These are phyloP conservation scores for Microstroma glucosiphilum DNA, from an alignment of 1,284 basidiomycete genomes.

Conservation along the genomic window DNA sequence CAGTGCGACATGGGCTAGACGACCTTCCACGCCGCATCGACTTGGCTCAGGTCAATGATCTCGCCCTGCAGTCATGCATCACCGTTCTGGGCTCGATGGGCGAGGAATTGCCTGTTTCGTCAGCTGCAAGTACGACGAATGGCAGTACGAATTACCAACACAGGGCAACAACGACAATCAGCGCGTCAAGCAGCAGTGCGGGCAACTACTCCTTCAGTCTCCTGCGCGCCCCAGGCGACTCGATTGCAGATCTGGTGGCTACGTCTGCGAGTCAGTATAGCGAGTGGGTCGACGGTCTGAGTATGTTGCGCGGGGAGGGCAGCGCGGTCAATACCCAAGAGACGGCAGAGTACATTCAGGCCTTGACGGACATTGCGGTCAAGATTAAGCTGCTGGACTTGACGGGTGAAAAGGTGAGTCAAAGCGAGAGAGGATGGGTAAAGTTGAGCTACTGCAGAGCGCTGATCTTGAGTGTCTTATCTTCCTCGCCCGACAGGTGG, in stretches of 20 bases:
- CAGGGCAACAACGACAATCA: neutral
- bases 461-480: no score
- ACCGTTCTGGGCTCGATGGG: neutral
- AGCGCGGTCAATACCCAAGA: constrained; percentile 32
- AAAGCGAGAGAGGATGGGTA: neutral
- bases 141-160: neutral
- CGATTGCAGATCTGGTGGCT: constrained; percentile 78
- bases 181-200: neutral
- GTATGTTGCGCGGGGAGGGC: constrained; percentile 57
- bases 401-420: constrained; percentile 23
- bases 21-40: constrained; percentile 68
- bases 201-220: constrained; percentile 28
- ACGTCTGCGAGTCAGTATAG: constrained; percentile 77
- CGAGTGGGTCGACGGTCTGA: constrained; percentile 93
- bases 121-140: neutral
- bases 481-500: constrained; percentile 52
- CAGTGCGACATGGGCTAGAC: constrained; percentile 71
- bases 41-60: constrained; percentile 46
- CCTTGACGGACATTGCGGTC: constrained; percentile 81
- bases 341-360: constrained; percentile 42
- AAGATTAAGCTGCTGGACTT: constrained; percentile 77
- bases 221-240: constrained; percentile 29
- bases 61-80: constrained; percentile 13
- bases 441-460: no score
- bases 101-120: neutral